These are phyloP conservation scores for Elasticomyces elasticus DNA, from an alignment of 495 filamentous ascomycete species.

Conservation along the genomic window DNA sequence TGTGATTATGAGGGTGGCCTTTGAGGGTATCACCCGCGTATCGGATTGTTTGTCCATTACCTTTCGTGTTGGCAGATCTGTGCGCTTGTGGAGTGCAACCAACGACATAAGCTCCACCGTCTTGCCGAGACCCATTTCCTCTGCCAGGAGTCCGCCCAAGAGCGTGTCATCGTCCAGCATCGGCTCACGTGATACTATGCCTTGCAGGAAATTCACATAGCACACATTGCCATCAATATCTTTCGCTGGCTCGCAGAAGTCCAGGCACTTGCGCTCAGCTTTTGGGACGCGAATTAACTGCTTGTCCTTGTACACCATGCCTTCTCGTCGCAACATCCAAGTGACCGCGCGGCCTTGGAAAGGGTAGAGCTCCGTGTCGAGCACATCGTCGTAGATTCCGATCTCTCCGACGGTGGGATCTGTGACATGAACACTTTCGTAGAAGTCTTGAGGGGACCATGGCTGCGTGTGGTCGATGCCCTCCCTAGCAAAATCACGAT, in stretches of 20 bases:
- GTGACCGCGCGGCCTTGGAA: constrained; percentile 63
- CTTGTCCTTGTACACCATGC: constrained; percentile 17
- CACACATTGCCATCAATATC: constrained; percentile 44
- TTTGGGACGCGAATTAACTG: neutral
- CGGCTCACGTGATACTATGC: constrained; percentile 42
- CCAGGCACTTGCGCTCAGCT: constrained; percentile 12
- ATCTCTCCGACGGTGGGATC: constrained; percentile 28
- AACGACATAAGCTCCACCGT: constrained; percentile 81
- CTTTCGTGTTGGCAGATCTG: constrained; percentile 25
- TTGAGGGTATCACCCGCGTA: constrained; percentile 36
- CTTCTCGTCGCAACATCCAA: constrained; percentile 58
- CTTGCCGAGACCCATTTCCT: constrained; percentile 96
- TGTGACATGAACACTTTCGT: constrained; percentile 54
- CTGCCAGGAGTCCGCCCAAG: constrained; percentile 62
- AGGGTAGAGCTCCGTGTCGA: constrained; percentile 51
- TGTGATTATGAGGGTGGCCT: constrained; percentile 77
- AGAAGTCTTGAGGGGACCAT: constrained; percentile 47
- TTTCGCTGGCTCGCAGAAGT: constrained; percentile 29
- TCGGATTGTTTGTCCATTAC: constrained; percentile 27
- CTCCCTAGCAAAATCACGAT: neutral
- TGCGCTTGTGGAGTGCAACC: constrained; percentile 49
- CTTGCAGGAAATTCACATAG: constrained; percentile 56
- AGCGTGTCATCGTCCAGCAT: constrained; percentile 34
- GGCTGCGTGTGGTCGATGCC: constrained; percentile 4
- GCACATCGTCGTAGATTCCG: constrained; percentile 35